phyloP scores from a whole-genome alignment of 495 filamentous ascomycete genomes.

The Podospora bellae-mahoneyi region DNA sequence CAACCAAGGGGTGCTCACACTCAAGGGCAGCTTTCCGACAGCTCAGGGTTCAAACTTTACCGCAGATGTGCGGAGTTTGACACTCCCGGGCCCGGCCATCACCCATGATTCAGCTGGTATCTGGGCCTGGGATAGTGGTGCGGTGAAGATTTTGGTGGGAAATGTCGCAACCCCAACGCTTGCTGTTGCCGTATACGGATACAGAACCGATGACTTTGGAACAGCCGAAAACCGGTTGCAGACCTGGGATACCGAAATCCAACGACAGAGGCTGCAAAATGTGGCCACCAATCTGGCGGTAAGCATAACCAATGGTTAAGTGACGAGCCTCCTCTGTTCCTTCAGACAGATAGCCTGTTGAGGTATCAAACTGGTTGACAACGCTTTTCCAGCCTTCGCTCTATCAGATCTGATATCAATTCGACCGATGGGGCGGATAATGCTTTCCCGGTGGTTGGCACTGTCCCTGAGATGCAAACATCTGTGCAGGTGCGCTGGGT shows the following conservation, averaged over 20 bases:
- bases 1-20: not conserved
- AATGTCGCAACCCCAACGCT: slow-evolving; percentile 10
- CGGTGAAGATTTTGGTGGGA: slow-evolving; percentile 9
- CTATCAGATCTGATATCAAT: not conserved
- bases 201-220: not conserved
- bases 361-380: not conserved
- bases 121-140: slow-evolving; percentile 16
- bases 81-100: slow-evolving; percentile 9
- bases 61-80: slow-evolving; percentile 15
- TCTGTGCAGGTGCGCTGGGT: slow-evolving; percentile 15
- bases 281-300: slow-evolving; percentile 15
- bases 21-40: not conserved
- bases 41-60: slow-evolving; percentile 12
- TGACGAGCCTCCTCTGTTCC: not conserved
- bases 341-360: not conserved
- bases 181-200: slow-evolving; percentile 14
- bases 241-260: slow-evolving; percentile 1
- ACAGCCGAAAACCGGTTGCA: not conserved
- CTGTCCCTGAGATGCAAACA: slow-evolving; percentile 9
- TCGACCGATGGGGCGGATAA: not conserved
- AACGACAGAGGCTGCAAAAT: slow-evolving; percentile 10
- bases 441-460: slow-evolving; percentile 9
- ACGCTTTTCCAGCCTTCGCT: not conserved
- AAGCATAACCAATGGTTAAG: slow-evolving; percentile 18
- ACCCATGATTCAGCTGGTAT: slow-evolving; percentile 14